Percentiles rank a stretch among this genome's conserved stretches.
phyloP scores from a whole-genome alignment of 2,329 filamentous ascomycete genomes.

The Ceratocystis papillata region DNA sequence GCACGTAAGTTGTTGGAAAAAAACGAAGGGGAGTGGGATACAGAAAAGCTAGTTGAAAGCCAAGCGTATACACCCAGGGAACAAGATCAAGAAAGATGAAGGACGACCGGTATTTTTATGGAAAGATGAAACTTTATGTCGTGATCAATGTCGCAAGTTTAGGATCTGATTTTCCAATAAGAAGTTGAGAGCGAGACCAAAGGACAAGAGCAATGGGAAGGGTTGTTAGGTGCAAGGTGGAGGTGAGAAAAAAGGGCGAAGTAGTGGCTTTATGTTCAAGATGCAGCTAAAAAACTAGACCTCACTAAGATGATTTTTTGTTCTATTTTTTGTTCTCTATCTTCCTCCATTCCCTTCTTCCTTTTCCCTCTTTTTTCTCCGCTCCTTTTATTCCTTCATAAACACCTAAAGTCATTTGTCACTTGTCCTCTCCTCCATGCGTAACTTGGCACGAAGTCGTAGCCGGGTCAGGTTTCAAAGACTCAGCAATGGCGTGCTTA shows the following conservation, averaged over 20 bases:
- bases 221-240: background rate
- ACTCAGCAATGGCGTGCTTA: slow-evolving; percentile 5
- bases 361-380: background rate
- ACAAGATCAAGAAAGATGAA: background rate
- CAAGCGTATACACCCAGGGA: slow-evolving; percentile 3
- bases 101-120: slow-evolving; percentile 5
- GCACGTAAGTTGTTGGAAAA: background rate
- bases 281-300: background rate
- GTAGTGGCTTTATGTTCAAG: slow-evolving; percentile 7
- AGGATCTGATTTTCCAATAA: background rate
- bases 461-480: background rate
- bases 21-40: background rate
- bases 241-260: background rate
- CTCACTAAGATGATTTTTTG: background rate
- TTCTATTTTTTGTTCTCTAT: background rate
- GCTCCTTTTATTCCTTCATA: background rate
- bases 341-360: background rate
- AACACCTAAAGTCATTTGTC: background rate
- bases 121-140: slow-evolving; percentile 5
- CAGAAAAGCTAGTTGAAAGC: slow-evolving; percentile 13
- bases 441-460: background rate
- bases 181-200: background rate
- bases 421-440: background rate
- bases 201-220: background rate
- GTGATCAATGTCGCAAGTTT: slow-evolving; percentile 20